Conservation (phyloP, 805 yeast genomes). For the Candida ortonii region DNA sequence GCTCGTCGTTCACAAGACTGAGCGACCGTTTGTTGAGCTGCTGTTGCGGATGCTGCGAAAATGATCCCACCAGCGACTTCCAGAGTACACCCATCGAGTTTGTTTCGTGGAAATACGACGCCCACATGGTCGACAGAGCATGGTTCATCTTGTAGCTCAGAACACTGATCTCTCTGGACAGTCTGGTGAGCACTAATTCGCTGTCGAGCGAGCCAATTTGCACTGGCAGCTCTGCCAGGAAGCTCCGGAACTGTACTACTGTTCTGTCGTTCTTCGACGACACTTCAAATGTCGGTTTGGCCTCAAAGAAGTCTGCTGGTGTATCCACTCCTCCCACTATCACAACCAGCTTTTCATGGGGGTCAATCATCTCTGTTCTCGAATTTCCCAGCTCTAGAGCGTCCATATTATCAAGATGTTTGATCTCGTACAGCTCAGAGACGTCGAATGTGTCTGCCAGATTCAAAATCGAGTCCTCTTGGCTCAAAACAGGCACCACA, state of each 20-base stretch:
- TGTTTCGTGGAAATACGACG: slow-evolving; percentile 27
- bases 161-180: slow-evolving; percentile 29
- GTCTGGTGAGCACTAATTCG: slow-evolving; percentile 17
- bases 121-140: slow-evolving; percentile 25
- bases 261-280: slow-evolving; percentile 23
- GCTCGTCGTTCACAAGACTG: slow-evolving; percentile 41
- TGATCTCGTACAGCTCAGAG: slow-evolving; percentile 36
- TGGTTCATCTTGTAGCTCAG: slow-evolving; percentile 17
- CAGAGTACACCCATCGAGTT: slow-evolving; percentile 37
- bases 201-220: slow-evolving; percentile 17
- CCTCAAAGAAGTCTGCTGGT: slow-evolving; percentile 31
- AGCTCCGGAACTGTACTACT: slow-evolving; percentile 15
- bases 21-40: slow-evolving; percentile 26
- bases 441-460: slow-evolving; percentile 46
- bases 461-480: slow-evolving; percentile 38
- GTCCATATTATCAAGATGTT: slow-evolving; percentile 25
- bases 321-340: slow-evolving; percentile 41
- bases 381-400: slow-evolving; percentile 23
- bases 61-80: slow-evolving; percentile 31
- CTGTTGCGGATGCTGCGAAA: slow-evolving; percentile 13
- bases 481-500: slow-evolving; percentile 19
- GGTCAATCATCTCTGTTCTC: slow-evolving; percentile 5
- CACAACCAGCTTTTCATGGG: slow-evolving; percentile 35
- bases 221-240: slow-evolving; percentile 27
- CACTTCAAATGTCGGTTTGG: slow-evolving; percentile 23